These are phyloP conservation scores for Pseudogymnoascus sp. DNA, from an alignment of 2,329 filamentous ascomycete species.

Conservation along the genomic window DNA sequence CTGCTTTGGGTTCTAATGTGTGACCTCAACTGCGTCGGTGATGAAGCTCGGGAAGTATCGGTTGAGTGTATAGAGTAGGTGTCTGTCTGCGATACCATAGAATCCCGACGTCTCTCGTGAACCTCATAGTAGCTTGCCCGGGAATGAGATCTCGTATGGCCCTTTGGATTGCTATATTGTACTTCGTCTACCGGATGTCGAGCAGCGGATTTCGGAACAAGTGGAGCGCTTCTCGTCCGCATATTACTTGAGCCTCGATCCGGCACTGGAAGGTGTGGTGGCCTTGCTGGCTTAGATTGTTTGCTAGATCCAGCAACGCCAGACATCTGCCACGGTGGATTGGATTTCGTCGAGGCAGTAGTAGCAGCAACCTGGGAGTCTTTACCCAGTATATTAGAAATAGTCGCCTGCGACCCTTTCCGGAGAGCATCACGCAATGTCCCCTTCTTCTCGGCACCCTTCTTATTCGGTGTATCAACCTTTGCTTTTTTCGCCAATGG, in stretches of 20 bases:
- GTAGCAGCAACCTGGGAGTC: slow-evolving; percentile 28
- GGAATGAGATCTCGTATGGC: slow-evolving; percentile 33
- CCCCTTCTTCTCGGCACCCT: slow-evolving; percentile 35
- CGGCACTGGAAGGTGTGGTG: slow-evolving; percentile 25
- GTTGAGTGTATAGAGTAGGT: slow-evolving; percentile 44
- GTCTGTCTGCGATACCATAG: slow-evolving; percentile 48
- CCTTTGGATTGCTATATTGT: slow-evolving; percentile 26
- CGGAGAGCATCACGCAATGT: slow-evolving; percentile 43
- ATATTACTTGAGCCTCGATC: slow-evolving; percentile 28
- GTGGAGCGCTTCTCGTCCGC: slow-evolving; percentile 29
- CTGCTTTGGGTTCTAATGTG: slow-evolving; percentile 25
- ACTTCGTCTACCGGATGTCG: slow-evolving; percentile 29
- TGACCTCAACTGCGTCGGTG: slow-evolving; percentile 32
- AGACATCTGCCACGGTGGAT: slow-evolving; percentile 11
- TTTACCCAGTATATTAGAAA: slow-evolving; percentile 43
- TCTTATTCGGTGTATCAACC: slow-evolving; percentile 23
- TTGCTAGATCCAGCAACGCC: slow-evolving; percentile 2
- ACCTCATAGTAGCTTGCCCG: slow-evolving; percentile 43
- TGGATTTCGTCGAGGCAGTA: slow-evolving; percentile 13
- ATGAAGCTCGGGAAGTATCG: slow-evolving; percentile 37
- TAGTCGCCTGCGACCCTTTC: slow-evolving; percentile 38
- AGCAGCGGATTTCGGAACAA: slow-evolving; percentile 1
- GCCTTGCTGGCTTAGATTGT: slow-evolving; percentile 19
- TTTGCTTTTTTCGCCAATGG: slow-evolving; percentile 26
- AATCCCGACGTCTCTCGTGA: slow-evolving; percentile 44